Percentiles rank a stretch among this genome's conserved stretches.
Conservation (phyloP, 306 rosid genomes). For the Ziziphus jujuba region DNA sequence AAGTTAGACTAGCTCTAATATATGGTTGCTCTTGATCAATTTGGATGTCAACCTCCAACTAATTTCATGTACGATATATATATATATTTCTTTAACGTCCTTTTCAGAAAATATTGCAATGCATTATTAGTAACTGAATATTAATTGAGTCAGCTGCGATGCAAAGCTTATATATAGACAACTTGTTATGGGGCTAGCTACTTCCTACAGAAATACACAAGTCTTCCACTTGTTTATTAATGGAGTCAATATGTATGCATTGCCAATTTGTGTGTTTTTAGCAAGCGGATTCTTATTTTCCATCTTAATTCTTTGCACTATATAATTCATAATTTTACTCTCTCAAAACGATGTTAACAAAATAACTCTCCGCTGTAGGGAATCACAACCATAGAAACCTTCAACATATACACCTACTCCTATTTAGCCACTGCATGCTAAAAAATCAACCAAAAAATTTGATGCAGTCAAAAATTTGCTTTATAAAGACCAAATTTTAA, state of each 20-base stretch:
- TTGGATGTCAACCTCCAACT: too few species aligned
- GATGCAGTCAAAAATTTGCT: not conserved
- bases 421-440: not conserved
- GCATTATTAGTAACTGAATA: too few species aligned
- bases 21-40: too few species aligned
- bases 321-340: too few species aligned
- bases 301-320: too few species aligned
- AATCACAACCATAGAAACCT: conserved; percentile 2
- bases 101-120: too few species aligned
- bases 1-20: too few species aligned
- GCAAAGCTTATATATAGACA: not conserved
- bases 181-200: not conserved
- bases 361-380: not conserved
- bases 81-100: too few species aligned
- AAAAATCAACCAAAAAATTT: not conserved
- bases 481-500: not conserved
- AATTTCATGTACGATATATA: too few species aligned
- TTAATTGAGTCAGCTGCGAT: not conserved
- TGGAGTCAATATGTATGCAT: not conserved
- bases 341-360: not conserved
- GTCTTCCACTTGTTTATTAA: not conserved
- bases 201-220: not conserved
- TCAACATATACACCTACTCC: conserved; percentile 4
- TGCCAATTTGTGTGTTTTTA: too few species aligned
- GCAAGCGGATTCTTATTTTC: too few species aligned